Percentiles rank a stretch among this genome's conserved stretches.
These are phyloP conservation scores for Neurospora sp. DNA, from an alignment of 495 filamentous ascomycete species.

Conservation along the genomic window DNA sequence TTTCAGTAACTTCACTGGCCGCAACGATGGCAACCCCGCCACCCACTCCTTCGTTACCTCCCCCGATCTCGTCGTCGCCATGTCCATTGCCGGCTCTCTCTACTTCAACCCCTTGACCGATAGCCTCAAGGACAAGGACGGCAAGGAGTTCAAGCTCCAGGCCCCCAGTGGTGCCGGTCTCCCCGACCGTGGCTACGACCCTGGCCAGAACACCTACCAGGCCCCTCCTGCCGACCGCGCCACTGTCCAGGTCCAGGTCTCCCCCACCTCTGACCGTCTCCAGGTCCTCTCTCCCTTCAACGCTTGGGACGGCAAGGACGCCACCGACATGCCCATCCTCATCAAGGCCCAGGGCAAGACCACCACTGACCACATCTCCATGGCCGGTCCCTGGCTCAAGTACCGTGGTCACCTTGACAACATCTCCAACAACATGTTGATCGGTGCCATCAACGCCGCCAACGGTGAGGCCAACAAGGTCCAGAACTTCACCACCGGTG, in stretches of 20 bases:
- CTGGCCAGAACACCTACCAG: conserved; percentile 93
- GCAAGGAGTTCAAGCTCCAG: conserved; percentile 87
- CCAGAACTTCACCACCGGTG: conserved; percentile 77
- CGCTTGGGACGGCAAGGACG: conserved; percentile 92
- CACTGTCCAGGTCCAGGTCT: conserved; percentile 68
- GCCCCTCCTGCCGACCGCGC: conserved; percentile 76
- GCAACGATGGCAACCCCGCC: conserved; percentile 97
- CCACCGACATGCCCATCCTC: conserved; percentile 75
- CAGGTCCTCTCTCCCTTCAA: conserved; percentile 82
- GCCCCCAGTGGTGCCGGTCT: conserved; percentile 75
- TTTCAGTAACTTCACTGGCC: conserved; percentile 97
- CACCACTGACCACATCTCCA: conserved; percentile 98
- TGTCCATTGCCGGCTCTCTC: conserved; percentile 82
- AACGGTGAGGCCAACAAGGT: conserved; percentile 98
- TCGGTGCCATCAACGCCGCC: conserved; percentile 89
- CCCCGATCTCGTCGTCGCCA: conserved; percentile 90
- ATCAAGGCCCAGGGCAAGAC: conserved; percentile 99
- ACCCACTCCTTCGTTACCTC: conserved; percentile 98
- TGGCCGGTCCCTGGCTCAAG: conserved; percentile 98
- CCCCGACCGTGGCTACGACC: conserved; percentile 75
- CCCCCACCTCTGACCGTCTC: conserved; percentile 84
- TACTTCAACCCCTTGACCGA: conserved; percentile 98
- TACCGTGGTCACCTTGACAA: conserved; percentile 99
- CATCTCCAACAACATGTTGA: conserved; percentile 99
- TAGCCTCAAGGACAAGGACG: conserved; percentile 87